Conservation (phyloP, 1,284 basidiomycete genomes). For the Puccinia novopanici region DNA sequence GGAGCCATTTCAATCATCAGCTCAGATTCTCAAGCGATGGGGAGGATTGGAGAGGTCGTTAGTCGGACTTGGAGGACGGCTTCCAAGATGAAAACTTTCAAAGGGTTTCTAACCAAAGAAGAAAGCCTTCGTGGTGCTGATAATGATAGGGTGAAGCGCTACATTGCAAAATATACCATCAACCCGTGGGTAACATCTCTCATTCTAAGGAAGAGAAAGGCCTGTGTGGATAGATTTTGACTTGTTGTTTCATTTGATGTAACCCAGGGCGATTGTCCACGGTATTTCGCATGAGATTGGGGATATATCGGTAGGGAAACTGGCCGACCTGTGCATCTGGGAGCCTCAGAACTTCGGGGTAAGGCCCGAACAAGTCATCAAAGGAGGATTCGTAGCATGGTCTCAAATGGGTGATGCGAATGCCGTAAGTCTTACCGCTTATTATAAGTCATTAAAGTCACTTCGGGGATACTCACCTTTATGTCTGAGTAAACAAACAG, state of each 20-base stretch:
- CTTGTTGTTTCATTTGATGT: not conserved
- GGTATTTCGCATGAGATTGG: constrained; percentile 87
- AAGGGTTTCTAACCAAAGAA: constrained; percentile 72
- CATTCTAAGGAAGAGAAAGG: not conserved
- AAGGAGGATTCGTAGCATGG: constrained; percentile 90
- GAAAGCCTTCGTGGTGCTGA: constrained; percentile 70
- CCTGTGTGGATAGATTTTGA: not conserved
- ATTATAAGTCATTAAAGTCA: not conserved
- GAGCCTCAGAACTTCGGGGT: constrained; percentile 87
- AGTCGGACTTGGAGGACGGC: constrained; percentile 95
- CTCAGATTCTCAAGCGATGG: constrained; percentile 96
- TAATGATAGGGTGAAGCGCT: constrained; percentile 95
- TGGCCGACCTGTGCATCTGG: constrained; percentile 95
- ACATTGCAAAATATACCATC: constrained; percentile 94
- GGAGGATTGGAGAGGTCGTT: constrained; percentile 91
- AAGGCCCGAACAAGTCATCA: constrained; percentile 87
- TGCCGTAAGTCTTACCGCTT: constrained; percentile 52
- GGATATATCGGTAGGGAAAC: constrained; percentile 74
- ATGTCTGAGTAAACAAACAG: constrained; percentile 37
- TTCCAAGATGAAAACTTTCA: constrained; percentile 82
- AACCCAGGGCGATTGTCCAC: constrained; percentile 82
- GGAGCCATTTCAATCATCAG: constrained; percentile 95
- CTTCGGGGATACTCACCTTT: not conserved
- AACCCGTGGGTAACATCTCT: constrained; percentile 75
- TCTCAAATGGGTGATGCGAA: constrained; percentile 64